Conservation (phyloP, 768 basidiomycete genomes). For the Boletus reticuloceps region DNA sequence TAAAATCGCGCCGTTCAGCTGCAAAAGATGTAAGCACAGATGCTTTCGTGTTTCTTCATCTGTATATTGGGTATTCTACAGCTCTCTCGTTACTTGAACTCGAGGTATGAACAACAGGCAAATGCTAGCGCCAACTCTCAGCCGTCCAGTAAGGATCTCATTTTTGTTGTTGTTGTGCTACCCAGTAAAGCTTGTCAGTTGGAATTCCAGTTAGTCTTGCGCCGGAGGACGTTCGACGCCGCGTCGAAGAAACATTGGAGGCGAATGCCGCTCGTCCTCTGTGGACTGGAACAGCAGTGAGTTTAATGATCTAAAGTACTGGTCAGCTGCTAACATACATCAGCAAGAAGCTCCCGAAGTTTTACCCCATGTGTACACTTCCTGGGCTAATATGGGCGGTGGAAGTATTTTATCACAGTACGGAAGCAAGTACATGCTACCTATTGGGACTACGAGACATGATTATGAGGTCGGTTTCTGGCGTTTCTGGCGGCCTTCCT, state of each 20-base stretch:
- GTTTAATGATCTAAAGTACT: conserved; percentile 9
- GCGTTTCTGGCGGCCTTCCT: not conserved
- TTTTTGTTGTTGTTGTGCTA: not conserved
- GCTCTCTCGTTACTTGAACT: conserved; percentile 14
- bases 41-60: not conserved
- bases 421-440: conserved; percentile 79
- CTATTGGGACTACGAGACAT: conserved; percentile 73
- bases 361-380: conserved; percentile 88
- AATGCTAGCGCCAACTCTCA: not conserved
- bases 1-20: conserved; percentile 52
- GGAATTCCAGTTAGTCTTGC: conserved; percentile 31
- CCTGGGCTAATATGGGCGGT: conserved; percentile 54
- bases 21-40: conserved; percentile 44
- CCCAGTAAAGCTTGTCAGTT: not conserved
- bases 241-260: conserved; percentile 59
- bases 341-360: conserved; percentile 57
- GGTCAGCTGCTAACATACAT: conserved; percentile 7
- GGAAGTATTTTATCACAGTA: conserved; percentile 61
- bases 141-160: conserved; percentile 6
- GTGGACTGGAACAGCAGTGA: conserved; percentile 55
- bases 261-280: conserved; percentile 65
- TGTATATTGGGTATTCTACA: not conserved
- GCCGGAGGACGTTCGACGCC: conserved; percentile 49
- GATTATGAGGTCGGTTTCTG: conserved; percentile 56
- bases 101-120: not conserved